A percentile compares a stretch with the other conserved stretches of the same genome.
These are phyloP conservation scores for Rhodamnia argentea DNA, from an alignment of 345 rosid species.

Conservation along the genomic window DNA sequence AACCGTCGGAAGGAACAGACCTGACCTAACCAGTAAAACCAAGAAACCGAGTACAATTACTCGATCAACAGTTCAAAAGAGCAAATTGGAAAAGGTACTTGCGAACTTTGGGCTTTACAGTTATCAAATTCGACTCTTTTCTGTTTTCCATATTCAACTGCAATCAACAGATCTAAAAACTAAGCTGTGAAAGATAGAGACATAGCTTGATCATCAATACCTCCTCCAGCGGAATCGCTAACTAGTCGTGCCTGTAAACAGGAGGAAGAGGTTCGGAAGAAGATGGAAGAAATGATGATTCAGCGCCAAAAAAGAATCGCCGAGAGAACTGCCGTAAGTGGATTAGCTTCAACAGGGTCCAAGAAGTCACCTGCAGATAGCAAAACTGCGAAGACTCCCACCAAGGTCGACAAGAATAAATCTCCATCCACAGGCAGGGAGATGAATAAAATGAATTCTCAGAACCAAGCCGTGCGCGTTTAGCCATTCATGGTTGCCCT, in stretches of 20 bases:
- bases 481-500: neutral
- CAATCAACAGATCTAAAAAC: neutral
- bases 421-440: conserved; percentile 8
- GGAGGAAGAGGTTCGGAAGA: conserved; percentile 77
- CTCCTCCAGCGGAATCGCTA: neutral
- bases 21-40: conserved; percentile 21
- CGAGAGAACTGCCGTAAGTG: conserved; percentile 58
- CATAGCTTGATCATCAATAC: neutral
- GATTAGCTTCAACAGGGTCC: conserved; percentile 17
- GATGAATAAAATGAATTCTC: conserved; percentile 13
- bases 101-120: neutral
- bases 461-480: neutral
- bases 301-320: conserved; percentile 83
- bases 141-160: neutral
- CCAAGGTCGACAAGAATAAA: conserved; percentile 6
- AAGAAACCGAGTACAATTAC: conserved; percentile 36
- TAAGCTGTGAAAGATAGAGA: neutral
- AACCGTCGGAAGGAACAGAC: conserved; percentile 17
- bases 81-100: conserved; percentile 67
- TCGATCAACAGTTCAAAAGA: conserved; percentile 57
- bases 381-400: conserved; percentile 20
- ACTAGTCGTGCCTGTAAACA: conserved; percentile 13
- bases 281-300: conserved; percentile 48
- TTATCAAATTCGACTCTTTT: neutral
- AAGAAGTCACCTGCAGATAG: conserved; percentile 29